phyloP scores from a whole-genome alignment of 176 grass and related monocot genomes.

The Tillandsia fasciculata region DNA sequence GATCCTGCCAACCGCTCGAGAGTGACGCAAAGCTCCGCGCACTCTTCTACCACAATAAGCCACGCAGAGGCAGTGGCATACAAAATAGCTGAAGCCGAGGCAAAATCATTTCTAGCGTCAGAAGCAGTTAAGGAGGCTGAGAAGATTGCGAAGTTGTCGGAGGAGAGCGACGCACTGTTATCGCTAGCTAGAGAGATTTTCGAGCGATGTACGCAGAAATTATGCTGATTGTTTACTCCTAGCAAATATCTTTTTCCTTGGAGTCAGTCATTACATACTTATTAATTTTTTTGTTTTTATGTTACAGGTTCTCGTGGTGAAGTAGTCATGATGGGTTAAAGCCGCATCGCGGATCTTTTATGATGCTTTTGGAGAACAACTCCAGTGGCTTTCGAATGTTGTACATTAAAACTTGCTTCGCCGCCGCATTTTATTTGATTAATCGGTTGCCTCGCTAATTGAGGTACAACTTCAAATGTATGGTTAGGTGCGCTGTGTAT shows the following conservation, averaged over 20 bases:
- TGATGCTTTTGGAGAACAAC: constrained; percentile 10
- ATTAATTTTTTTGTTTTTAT: constrained; percentile 1
- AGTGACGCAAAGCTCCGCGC: constrained; percentile 19
- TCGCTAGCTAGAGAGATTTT: constrained; percentile 50
- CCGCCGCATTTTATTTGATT: not conserved
- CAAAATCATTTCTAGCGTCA: constrained; percentile 66
- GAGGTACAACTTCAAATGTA: no score
- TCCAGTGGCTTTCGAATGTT: not conserved
- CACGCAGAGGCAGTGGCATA: constrained; percentile 45
- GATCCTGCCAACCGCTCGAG: constrained; percentile 32
- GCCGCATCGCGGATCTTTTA: constrained; percentile 13
- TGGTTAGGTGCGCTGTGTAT: no score
- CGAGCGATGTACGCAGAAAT: constrained; percentile 51
- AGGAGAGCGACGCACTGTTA: constrained; percentile 57
- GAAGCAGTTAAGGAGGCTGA: constrained; percentile 68
- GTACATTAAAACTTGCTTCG: not conserved
- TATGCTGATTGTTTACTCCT: not conserved
- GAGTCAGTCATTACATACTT: not conserved
- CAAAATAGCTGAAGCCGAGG: constrained; percentile 71
- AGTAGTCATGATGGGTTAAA: constrained; percentile 32
- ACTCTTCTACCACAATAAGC: constrained; percentile 6
- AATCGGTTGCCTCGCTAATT: no score
- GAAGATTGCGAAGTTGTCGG: constrained; percentile 56
- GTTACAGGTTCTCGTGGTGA: constrained; percentile 50
- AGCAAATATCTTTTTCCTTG: not conserved